Base-by-base conservation (phyloP, 2,329 filamentous ascomycete species). In the Cytospora mali region DNA sequence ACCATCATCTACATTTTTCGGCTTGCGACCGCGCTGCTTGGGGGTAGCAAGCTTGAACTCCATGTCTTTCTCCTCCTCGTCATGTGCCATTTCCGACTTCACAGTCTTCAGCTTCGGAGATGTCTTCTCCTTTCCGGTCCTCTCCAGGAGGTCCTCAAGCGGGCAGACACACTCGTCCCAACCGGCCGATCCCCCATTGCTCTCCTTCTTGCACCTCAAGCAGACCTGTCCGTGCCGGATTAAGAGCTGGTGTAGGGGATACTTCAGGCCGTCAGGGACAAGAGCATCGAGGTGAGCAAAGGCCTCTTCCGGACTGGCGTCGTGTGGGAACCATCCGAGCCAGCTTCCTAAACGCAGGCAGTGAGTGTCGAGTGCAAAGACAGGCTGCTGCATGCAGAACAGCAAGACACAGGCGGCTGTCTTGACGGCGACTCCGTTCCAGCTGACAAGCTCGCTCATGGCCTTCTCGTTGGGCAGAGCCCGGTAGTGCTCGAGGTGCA, bases 341-440 rank as follows among this genome's bases (percentile, higher is more conserved):
- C 82, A 83, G 53, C 75, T 79, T 50, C 79, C 79, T 62, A 84
- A 75, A 25, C 82, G 78, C 67, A 78, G 77, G 42, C 85, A 82
- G 66, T 86, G 84, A 0, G 83, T 86, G 67, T 86, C 84, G 1
- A 86, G 83, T 0, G 84, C 83, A 67, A 86, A 85, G 68, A 81
- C 81, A 4, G 81, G 80, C 29, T 76, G 73, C 63, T 78, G 78
- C 55, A 86, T 74, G 68, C 81, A 84, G 69, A 86, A 86, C 13
- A 86, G 75, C n/a, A 82, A 73, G 16, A 85, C 81, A 58, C 84
- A 86, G 18, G 82, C 79, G 3, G 83, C 78, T 6, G 83, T 85
- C 72, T 86, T 87, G 61, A 84, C 78, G 1, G 83, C 84, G 51
- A 87, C 80, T 0, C 83, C 83, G 5, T 79, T 80, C 57, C 81